These are phyloP conservation scores for Nicotiana knightiana DNA, from an alignment of 257 asterid genomes.

Conservation along the genomic window DNA sequence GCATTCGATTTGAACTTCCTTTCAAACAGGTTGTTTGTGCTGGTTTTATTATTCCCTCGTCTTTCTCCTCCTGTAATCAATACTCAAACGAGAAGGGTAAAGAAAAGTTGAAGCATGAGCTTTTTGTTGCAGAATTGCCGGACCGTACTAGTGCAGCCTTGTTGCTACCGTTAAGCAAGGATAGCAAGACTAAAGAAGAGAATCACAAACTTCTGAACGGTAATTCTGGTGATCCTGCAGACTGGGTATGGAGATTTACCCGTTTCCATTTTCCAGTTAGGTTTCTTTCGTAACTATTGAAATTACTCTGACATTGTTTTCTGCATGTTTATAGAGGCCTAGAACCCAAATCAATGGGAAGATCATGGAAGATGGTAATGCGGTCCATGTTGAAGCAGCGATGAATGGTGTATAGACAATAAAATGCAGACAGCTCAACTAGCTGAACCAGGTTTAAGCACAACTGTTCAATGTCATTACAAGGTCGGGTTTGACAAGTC, in stretches of 20 bases:
- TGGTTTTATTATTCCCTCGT: not conserved
- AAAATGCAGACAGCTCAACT: not conserved
- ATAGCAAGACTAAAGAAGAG: conserved; percentile 61
- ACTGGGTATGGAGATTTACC: conserved; percentile 31
- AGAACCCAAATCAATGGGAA: conserved; percentile 48
- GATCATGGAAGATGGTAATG: conserved; percentile 38
- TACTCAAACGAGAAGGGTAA: not conserved
- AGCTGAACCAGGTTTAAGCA: conserved; percentile 6
- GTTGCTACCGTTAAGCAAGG: conserved; percentile 76
- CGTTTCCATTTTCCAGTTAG: not conserved
- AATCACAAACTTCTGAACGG: conserved; percentile 45
- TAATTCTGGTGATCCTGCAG: conserved; percentile 42
- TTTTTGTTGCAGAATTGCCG: conserved; percentile 52
- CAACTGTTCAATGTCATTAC: not conserved
- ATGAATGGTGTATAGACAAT: conserved; percentile 23
- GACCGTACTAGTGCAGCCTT: conserved; percentile 56
- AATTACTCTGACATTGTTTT: not conserved
- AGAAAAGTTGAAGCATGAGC: not conserved
- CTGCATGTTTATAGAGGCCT: conserved; percentile 34
- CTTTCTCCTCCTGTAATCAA: not conserved
- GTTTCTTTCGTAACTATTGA: conserved; percentile 1
- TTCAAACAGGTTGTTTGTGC: not conserved
- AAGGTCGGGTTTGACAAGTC: not conserved
- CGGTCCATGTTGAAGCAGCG: conserved; percentile 32
- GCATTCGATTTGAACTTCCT: not conserved